Conservation (phyloP, 2,329 filamentous ascomycete species). For the Claviceps maximensis region DNA sequence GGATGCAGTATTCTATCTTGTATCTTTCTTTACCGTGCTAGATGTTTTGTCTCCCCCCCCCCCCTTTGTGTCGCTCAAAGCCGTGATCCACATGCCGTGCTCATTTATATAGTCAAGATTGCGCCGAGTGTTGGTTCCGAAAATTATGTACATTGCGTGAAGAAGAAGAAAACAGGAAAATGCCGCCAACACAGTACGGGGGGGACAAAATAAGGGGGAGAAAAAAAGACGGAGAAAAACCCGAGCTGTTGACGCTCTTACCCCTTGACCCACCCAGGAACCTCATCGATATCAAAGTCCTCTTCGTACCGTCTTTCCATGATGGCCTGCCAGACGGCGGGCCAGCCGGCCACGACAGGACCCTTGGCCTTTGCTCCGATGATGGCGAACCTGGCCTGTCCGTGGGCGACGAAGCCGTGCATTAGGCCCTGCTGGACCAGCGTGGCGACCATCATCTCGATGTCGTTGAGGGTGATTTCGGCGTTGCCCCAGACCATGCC, state of each 20-base stretch:
- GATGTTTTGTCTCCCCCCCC: too few relatives aligned
- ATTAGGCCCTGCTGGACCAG: constrained; percentile 71
- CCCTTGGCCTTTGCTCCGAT: constrained; percentile 59
- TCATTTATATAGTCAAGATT: too few relatives aligned
- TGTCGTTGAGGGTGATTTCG: constrained; percentile 43
- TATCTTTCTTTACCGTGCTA: too few relatives aligned
- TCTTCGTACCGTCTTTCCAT: constrained; percentile 45
- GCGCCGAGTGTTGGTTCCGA: too few relatives aligned
- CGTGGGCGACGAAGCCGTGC: constrained; percentile 72
- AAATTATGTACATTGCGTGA: too few relatives aligned
- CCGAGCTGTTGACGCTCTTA: constrained; percentile 7
- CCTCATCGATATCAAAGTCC: constrained; percentile 46
- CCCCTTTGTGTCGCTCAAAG: too few relatives aligned
- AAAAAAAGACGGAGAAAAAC: not conserved
- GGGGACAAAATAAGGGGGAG: too few relatives aligned
- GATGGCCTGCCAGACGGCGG: constrained; percentile 57
- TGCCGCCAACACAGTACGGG: not conserved
- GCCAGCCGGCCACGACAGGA: constrained; percentile 60
- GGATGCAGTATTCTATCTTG: too few relatives aligned
- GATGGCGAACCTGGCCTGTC: constrained; percentile 65
- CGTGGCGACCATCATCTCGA: constrained; percentile 67
- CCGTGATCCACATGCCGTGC: too few relatives aligned
- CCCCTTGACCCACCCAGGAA: constrained; percentile 62
- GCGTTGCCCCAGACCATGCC: constrained; percentile 53
- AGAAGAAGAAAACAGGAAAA: not conserved